Conservation (phyloP, 148 eudicot species). For the Linanthus parryae region DNA sequence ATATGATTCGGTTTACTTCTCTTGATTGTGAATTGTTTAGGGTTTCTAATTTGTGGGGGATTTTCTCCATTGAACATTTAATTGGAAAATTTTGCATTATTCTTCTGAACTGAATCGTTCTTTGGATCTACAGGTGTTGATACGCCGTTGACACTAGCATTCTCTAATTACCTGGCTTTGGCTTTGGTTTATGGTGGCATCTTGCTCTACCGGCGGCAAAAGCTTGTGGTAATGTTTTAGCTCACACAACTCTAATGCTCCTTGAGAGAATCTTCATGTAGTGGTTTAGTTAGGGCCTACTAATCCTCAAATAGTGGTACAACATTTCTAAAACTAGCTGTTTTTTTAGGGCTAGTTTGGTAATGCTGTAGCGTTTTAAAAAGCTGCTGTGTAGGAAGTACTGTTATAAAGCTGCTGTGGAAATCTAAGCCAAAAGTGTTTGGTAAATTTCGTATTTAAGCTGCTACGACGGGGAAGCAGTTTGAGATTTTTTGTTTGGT, state of each 20-base stretch:
- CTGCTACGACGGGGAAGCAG: too few relatives aligned
- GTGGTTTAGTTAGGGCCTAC: too few relatives aligned
- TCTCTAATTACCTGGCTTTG: conserved; percentile 53
- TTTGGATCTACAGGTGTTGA: conserved; percentile 48
- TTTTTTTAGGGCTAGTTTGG: too few relatives aligned
- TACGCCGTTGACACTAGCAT: conserved; percentile 71
- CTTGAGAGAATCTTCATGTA: too few relatives aligned
- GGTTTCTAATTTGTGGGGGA: not conserved
- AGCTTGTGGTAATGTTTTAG: conserved; percentile 38
- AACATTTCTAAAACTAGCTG: too few relatives aligned
- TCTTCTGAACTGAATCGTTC: not conserved
- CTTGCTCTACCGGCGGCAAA: conserved; percentile 56
- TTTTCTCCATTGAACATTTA: not conserved
- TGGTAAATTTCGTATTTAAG: too few relatives aligned
- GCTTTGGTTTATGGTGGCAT: conserved; percentile 74
- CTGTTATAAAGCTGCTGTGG: too few relatives aligned
- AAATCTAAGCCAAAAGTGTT: too few relatives aligned
- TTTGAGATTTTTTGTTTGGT: too few relatives aligned
- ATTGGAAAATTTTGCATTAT: not conserved
- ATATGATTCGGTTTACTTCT: not conserved
- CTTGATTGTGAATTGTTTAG: not conserved
- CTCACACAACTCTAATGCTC: not conserved
- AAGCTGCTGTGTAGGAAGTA: too few relatives aligned
- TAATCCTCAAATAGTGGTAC: too few relatives aligned
- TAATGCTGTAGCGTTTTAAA: too few relatives aligned